These are phyloP conservation scores for Salvia splendens DNA, from an alignment of 257 asterid species.

Conservation along the genomic window DNA sequence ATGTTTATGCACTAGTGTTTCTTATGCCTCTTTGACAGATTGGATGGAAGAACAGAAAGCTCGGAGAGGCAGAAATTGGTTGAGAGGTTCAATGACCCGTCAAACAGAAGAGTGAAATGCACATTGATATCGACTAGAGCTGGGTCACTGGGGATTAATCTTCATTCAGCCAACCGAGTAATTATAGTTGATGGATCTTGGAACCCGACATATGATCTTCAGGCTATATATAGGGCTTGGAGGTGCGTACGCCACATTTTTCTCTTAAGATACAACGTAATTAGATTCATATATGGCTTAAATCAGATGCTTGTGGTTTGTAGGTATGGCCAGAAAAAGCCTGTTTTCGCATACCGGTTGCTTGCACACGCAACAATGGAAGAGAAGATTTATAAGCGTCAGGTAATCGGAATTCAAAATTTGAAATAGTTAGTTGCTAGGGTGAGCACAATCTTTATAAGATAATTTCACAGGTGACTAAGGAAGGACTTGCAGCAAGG, in stretches of 20 bases:
- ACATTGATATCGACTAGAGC: conserved; percentile 89
- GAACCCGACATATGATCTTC: conserved; percentile 98
- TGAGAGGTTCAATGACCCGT: conserved; percentile 85
- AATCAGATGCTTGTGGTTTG: conserved; percentile 25
- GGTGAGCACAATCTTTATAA: conserved; percentile 5
- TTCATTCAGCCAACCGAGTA: conserved; percentile 96
- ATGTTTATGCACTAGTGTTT: not conserved
- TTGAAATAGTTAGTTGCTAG: conserved; percentile 16
- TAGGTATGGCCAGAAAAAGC: conserved; percentile 96
- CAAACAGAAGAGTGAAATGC: conserved; percentile 83
- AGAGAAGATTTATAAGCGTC: conserved; percentile 97
- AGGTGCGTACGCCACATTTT: conserved; percentile 55
- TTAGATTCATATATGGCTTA: conserved; percentile 18
- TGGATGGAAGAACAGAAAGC: conserved; percentile 90
- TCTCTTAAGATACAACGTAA: conserved; percentile 18
- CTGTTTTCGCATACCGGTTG: conserved; percentile 95
- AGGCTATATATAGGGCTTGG: conserved; percentile 96
- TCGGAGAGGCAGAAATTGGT: conserved; percentile 88
- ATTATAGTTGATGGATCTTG: conserved; percentile 97
- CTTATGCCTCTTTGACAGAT: conserved; percentile 50
- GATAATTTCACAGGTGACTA: conserved; percentile 67
- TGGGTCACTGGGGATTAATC: conserved; percentile 94
- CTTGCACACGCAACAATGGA: conserved; percentile 98
- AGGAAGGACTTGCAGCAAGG: conserved; percentile 99
- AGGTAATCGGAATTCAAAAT: conserved; percentile 48